These are phyloP conservation scores for Clavariopsis aquatica DNA, from an alignment of 495 filamentous ascomycete species.

Conservation along the genomic window DNA sequence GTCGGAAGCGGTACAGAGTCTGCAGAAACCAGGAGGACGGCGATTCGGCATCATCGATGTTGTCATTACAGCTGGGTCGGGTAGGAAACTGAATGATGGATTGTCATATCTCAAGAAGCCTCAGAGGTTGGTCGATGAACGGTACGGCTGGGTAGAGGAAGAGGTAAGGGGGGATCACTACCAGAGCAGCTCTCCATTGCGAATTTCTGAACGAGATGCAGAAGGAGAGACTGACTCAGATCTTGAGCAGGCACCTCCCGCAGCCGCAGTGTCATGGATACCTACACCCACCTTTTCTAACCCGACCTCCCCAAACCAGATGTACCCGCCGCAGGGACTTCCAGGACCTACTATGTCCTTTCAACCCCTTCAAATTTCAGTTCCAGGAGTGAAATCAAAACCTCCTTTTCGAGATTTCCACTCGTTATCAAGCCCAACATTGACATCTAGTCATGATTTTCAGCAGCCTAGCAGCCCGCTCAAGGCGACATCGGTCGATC, in stretches of 20 bases:
- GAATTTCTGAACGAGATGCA: background rate
- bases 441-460: background rate
- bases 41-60: slow-evolving; percentile 50
- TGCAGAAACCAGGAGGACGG: slow-evolving; percentile 39
- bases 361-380: background rate
- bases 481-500: background rate
- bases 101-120: slow-evolving; percentile 37
- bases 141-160: slow-evolving; percentile 10
- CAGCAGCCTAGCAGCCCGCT: background rate
- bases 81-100: slow-evolving; percentile 37
- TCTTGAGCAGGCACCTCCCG: background rate
- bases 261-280: background rate
- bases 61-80: slow-evolving; percentile 43
- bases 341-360: background rate
- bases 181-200: background rate
- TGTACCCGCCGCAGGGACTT: background rate
- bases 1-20: slow-evolving; percentile 36
- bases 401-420: too few species aligned
- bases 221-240: slow-evolving; percentile 17
- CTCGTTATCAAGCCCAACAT: background rate
- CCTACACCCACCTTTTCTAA: background rate
- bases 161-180: background rate
- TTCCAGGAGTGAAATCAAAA: background rate
- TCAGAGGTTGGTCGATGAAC: slow-evolving; percentile 35
- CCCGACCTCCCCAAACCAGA: background rate